Percentiles rank a stretch among this genome's conserved stretches.
phyloP scores from a whole-genome alignment of 2,329 filamentous ascomycete genomes.

The Aspergillus piperis region DNA sequence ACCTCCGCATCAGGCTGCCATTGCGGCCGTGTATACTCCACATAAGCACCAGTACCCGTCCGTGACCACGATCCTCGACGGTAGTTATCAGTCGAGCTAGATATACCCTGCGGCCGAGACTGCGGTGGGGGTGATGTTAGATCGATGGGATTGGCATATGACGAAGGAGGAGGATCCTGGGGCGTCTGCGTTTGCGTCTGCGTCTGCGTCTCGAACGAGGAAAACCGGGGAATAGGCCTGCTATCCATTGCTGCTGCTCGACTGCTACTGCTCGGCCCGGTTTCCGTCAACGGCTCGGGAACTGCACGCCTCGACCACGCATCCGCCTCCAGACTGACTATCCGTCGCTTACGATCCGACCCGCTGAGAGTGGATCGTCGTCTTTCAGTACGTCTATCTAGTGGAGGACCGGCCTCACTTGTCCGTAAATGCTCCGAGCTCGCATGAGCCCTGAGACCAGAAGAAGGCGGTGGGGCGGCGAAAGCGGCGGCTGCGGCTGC shows the following conservation, averaged over 20 bases:
- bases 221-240: conserved; percentile 28
- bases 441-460: conserved; percentile 19
- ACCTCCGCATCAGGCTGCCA: conserved; percentile 92
- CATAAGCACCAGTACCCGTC: conserved; percentile 20
- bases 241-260: conserved; percentile 20
- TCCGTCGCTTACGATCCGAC: conserved; percentile 46
- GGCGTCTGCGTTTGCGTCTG: conserved; percentile 5
- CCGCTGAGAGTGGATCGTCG: conserved; percentile 26
- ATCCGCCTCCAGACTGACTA: conserved; percentile 40
- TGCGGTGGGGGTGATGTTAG: conserved; percentile 33
- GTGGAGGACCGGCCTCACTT: conserved; percentile 21
- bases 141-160: conserved; percentile 38
- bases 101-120: conserved; percentile 5
- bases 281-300: conserved; percentile 15
- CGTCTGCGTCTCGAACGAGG: conserved; percentile 12
- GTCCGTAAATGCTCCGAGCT: conserved; percentile 16
- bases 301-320: conserved; percentile 19
- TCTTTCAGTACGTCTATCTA: conserved; percentile 20
- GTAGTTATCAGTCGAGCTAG: conserved; percentile 4
- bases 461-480: conserved; percentile 8
- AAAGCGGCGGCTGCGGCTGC: conserved; percentile 12
- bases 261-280: conserved; percentile 20
- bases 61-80: conserved; percentile 20
- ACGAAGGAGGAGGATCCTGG: conserved; percentile 19
- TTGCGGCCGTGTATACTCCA: conserved; percentile 62